Base-by-base conservation (phyloP, 306 rosid species). In the Glycine latifolia region DNA sequence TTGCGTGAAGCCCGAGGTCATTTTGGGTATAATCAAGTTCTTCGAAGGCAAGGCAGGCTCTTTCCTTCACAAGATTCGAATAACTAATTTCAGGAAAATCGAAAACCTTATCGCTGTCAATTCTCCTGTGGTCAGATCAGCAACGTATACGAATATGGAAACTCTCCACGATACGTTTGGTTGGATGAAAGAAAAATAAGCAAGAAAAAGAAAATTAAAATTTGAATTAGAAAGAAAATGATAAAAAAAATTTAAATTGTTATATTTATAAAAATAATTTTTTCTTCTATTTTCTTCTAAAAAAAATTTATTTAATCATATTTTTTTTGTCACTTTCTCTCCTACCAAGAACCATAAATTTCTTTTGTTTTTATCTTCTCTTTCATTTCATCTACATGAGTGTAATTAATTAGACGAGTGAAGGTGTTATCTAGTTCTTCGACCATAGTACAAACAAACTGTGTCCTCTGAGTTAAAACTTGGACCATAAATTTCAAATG, bases 401-500 rank as follows among this genome's bases (percentile, higher is more conserved):
- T 53, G 79, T 69, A 31, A 8, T 47, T 56, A 56, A 75, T 67
- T 41, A 17, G 8, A 55, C 49, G 2, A 37, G 78, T 26, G 69
- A 41, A 39, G 70, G 31, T 48, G 67, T 17, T 49, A 39, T 61
- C 26, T 43, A 66, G 26, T 58, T 68, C 47, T 65, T 79, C 78
- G 33, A 35, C 54, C 69, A 43, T n/a, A 35, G 54, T 58, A 82
- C 78, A 71, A 26, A 26, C 31, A 26, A 9, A 16, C n/a, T 17
- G 20, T 62, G 72, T 81, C 75, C 54, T 62, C 31, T 26, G 31
- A 26, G 31, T 26, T 26, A 26, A 26, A 26, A 26, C 31, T 26
- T 26, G 31, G 31, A 26, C 31, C 31, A 26, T 47, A 67, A 44
- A 61, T 60, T 68, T 50, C 17, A 16, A 33, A 63, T 61, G 75